Evolutionary conservation across 305 asterid species (phyloP).

Genomic region (Galium porrigens): DNA sequence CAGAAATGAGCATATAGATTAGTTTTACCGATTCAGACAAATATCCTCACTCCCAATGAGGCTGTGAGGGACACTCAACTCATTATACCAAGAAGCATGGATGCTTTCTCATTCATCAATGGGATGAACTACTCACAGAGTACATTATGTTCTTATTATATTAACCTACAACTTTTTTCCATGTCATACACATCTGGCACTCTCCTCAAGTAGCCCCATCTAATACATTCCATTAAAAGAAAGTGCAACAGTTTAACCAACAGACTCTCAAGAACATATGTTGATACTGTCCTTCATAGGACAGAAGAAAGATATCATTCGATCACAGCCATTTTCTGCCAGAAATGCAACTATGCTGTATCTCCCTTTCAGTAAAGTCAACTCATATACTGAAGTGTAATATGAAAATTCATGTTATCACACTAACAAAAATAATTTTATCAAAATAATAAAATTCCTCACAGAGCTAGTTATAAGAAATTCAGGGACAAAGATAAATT

Average conservation of each 20-base stretch:
- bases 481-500: background rate
- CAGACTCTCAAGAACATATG: background rate
- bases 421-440: background rate
- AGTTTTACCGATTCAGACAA: background rate
- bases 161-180: background rate
- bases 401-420: background rate
- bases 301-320: background rate
- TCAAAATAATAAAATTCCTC: background rate
- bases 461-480: background rate
- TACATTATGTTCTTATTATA: background rate
- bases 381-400: background rate
- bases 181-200: background rate
- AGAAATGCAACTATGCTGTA: background rate
- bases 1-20: background rate
- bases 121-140: background rate
- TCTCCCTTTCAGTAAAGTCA: background rate
- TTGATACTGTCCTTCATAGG: background rate
- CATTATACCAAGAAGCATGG: background rate
- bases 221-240: background rate
- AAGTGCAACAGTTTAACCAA: background rate
- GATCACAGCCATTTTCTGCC: background rate
- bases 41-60: background rate
- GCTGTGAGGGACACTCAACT: background rate
- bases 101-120: background rate
- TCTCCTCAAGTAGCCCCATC: background rate